Evolutionary conservation across 805 yeast species (phyloP), one percentile per base, ranked within the genome.

Genomic region (Lachancea mirantina): DNA sequence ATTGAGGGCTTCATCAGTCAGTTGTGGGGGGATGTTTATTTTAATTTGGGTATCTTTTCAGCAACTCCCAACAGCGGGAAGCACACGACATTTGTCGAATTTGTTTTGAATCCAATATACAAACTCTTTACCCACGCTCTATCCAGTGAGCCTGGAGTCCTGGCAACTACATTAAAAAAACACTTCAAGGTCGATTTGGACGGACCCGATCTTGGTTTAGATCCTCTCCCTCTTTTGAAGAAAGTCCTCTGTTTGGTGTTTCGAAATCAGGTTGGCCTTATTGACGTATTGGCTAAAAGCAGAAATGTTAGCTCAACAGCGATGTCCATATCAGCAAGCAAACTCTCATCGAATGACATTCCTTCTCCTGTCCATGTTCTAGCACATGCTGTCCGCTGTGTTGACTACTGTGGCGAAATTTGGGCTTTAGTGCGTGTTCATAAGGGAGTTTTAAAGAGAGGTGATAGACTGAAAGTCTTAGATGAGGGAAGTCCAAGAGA

Each of bases 21-120:
- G 35, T 60, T 87, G 14, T 88, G 96, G 96, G 96, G 95, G 0
- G 78, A 80, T 40, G 49, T 74, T 5, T 76, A 67, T 44, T 84
- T 61, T 49, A 35, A 40, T 0, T 43, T 59, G 1, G 66, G 72
- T 7, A 67, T 60, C 33, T 78, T 85, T 43, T 49, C 67, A 0
- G 52, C 52, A 0, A 21, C 45, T 42, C 29, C 60, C 57, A 34
- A 51, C 18, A 49, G 55, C 0, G 28, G 40, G 9, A 50, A 39
- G 39, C 37, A 39, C 60, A 21, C 46, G 23, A 52, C 84, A 1
- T 82, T 89, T 53, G 68, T 70, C 5, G 62, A 67, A 27, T 80
- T 85, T 45, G 67, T 92, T 6, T 58, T 87, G 6, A 75, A 74
- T 16, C 98, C 97, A 2, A 47, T 89, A 8, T 89, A 87, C 60